phyloP scores from a whole-genome alignment of 164 flowering plant genomes.

The Aristolochia fimbriata region DNA sequence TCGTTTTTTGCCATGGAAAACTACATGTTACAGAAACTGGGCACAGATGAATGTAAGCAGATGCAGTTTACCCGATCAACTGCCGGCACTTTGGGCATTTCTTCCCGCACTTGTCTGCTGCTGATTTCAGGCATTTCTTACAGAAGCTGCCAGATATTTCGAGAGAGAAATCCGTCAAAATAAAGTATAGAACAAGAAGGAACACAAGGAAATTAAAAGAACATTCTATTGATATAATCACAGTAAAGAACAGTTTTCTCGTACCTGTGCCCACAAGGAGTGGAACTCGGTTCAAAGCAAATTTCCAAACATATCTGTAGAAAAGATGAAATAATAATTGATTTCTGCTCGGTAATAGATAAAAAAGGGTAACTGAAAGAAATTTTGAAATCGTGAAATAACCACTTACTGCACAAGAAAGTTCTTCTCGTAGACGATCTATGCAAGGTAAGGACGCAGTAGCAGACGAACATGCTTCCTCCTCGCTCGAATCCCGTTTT shows the following conservation, averaged over 20 bases:
- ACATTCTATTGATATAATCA: neutral
- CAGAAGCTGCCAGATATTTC: constrained; percentile 48
- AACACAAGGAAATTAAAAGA: neutral
- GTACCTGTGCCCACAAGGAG: constrained; percentile 97
- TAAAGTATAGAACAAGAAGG: neutral
- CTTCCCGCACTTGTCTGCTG: constrained; percentile 87
- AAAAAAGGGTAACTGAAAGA: neutral
- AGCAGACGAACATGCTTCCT: constrained; percentile 13
- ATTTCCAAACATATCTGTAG: constrained; percentile 86
- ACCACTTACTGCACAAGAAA: constrained; percentile 81
- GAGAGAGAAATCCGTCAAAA: too few species aligned
- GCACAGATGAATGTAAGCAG: neutral
- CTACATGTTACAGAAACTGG: neutral
- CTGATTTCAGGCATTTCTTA: constrained; percentile 67
- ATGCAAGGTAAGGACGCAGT: constrained; percentile 40
- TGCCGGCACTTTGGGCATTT: constrained; percentile 88
- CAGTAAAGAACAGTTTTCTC: neutral
- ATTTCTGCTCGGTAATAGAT: neutral
- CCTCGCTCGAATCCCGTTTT: neutral
- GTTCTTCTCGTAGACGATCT: constrained; percentile 75
- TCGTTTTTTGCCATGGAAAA: neutral
- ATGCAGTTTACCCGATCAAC: constrained; percentile 47
- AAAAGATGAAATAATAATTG: constrained; percentile 4
- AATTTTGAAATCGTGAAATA: neutral
- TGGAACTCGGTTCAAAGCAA: constrained; percentile 89